Conservation (phyloP, 2,329 filamentous ascomycete species). For the Lachnellula subtilissima region DNA sequence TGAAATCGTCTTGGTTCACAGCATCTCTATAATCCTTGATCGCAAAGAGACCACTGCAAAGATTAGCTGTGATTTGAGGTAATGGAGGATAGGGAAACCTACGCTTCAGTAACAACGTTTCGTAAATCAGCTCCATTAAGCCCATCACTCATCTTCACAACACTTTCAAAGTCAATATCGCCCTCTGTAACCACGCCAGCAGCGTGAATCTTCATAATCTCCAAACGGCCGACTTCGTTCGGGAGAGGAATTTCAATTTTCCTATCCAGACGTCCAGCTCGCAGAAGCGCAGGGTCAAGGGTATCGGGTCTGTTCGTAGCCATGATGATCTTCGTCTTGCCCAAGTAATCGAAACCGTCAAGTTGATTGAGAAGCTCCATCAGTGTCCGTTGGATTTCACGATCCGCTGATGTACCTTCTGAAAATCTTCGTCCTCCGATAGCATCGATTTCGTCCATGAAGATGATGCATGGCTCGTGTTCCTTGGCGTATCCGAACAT, state of each 20-base stretch:
- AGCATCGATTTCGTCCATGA: conserved; percentile 99
- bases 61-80: conserved; percentile 6
- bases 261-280: conserved; percentile 88
- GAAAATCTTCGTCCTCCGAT: conserved; percentile 96
- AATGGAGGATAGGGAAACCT: conserved; percentile 40
- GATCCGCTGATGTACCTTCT: conserved; percentile 93
- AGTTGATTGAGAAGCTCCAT: conserved; percentile 99
- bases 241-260: conserved; percentile 98
- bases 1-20: conserved; percentile 98
- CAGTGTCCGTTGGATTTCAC: conserved; percentile 95
- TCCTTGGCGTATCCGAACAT: conserved; percentile 99
- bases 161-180: conserved; percentile 97
- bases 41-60: conserved; percentile 76
- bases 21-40: conserved; percentile 98
- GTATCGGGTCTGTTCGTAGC: conserved; percentile 97
- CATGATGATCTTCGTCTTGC: conserved; percentile 99
- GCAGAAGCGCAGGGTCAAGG: conserved; percentile 84
- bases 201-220: conserved; percentile 97
- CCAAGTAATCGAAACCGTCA: conserved; percentile 97
- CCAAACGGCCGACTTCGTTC: conserved; percentile 91
- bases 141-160: conserved; percentile 99
- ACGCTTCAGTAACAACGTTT: conserved; percentile 98
- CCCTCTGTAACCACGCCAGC: conserved; percentile 82
- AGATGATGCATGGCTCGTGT: conserved; percentile 99
- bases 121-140: conserved; percentile 95